phyloP scores from a whole-genome alignment of 2,329 filamentous ascomycete genomes.

The Monosporascus sp. region DNA sequence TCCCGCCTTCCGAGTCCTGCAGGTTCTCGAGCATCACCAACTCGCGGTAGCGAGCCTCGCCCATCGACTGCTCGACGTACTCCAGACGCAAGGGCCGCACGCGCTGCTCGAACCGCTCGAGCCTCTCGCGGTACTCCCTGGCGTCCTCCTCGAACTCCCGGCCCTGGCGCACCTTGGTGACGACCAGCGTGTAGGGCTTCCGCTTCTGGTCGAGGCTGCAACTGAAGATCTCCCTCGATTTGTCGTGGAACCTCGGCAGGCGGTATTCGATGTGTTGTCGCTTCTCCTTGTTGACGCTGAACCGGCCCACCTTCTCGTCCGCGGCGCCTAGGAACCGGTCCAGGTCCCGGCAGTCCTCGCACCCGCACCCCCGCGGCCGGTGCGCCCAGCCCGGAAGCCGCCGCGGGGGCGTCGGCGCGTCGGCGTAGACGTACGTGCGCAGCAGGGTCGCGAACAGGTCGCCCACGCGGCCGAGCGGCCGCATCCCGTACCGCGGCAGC shows the following conservation, averaged over 20 bases:
- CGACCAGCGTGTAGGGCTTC: background rate
- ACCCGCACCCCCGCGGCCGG: background rate
- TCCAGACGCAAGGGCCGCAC: background rate
- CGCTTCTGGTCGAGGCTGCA: background rate
- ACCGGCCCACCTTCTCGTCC: background rate
- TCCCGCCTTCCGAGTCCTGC: background rate
- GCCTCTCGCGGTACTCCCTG: background rate
- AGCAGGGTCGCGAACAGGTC: background rate
- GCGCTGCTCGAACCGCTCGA: background rate
- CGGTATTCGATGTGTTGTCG: background rate
- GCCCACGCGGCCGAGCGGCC: background rate
- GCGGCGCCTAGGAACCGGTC: background rate
- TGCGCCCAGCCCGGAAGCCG: background rate
- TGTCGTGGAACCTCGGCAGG: background rate
- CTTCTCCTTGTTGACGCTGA: background rate
- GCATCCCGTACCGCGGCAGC: background rate
- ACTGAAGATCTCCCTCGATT: background rate
- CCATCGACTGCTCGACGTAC: background rate
- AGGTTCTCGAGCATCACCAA: background rate
- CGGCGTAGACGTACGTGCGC: background rate
- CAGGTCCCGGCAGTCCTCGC: background rate
- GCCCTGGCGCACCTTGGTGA: background rate
- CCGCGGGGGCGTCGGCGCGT: background rate
- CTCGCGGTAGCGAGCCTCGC: background rate
- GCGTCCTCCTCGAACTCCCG: background rate